Conservation (phyloP, 345 rosid genomes). For the Eucalyptus cloeziana region DNA sequence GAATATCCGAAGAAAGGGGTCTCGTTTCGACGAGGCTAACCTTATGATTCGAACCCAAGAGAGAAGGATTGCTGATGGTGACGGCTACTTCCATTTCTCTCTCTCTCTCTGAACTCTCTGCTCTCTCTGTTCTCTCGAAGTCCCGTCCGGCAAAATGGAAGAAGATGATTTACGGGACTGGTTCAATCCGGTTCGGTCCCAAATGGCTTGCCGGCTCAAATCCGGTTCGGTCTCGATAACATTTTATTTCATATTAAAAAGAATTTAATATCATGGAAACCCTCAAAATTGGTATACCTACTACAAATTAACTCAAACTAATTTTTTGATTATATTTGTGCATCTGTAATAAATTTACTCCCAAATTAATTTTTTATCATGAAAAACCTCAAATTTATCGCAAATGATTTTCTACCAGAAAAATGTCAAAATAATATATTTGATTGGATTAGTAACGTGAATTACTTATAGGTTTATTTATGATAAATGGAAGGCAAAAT, state of each 20-base stretch:
- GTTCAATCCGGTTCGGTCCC: background rate
- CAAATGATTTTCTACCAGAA: no score
- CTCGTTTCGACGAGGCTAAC: background rate
- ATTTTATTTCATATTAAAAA: background rate
- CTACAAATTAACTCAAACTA: no score
- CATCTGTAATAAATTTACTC: no score
- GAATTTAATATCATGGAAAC: no score
- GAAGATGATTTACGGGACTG: background rate
- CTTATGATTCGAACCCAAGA: background rate
- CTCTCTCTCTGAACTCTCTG: background rate
- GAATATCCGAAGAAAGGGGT: background rate
- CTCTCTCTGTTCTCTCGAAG: background rate
- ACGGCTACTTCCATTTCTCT: background rate
- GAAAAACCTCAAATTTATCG: no score
- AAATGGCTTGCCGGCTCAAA: background rate
- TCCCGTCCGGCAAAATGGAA: background rate
- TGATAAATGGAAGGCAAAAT: no score
- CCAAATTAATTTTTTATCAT: no score
- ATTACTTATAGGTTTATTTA: no score
- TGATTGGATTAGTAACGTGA: no score
- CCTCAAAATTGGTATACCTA: no score
- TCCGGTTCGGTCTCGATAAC: background rate
- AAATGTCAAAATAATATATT: no score
- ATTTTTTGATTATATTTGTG: no score
- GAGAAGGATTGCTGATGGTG: background rate